Evolutionary conservation across 352 stramenopile species (phyloP), one percentile per base, ranked within the genome.

Genomic region (Peronospora farinosa): DNA sequence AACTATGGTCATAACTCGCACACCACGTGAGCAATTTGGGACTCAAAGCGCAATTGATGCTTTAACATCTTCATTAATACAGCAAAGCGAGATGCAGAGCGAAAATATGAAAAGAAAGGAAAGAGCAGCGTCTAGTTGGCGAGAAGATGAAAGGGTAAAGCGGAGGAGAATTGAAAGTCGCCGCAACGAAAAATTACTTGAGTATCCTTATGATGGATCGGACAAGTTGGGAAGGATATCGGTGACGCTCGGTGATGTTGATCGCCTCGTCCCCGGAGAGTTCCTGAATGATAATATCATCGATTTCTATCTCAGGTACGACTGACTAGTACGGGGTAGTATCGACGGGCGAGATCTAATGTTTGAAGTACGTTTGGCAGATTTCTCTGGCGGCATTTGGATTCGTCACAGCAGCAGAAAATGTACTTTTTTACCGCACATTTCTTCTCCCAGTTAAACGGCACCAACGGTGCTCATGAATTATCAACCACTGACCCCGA

Each of bases 391-490:
- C 69, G 79, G 0, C 77, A 91, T 52, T 53, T 88, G 36, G 62
- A 78, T 25, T 12, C 54, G 12, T 81, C 67, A 67, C 77, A 88
- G 33, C 64, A 78, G 44, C 48, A 84, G 17, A 51, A 73, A 37
- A 74, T 90, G 21, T 92, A 98, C 53, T 92, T 97, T 51, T 98
- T 97, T 60, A 96, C 86, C 16, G 96, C 91, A 10, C 91, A 98
- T 63, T 98, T 98, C 48, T 97, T 95, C 69, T 94, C 92, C 19
- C 95, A 91, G 21, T 57, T 98, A 8, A 72, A 79, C 47, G 72
- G 88, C 1, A 69, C 50, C 3, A 70, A 70, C 11, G 65, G 54
- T 12, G 51, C 50, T 36, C 50, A 60, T 31, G 65, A 74, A 30
- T 32, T 66, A 41, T 37, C 50, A 23, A 54, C n/a, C 2, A 16